These are phyloP conservation scores for Pseudozyma pruni DNA, from an alignment of 1,284 basidiomycete species.

Conservation along the genomic window DNA sequence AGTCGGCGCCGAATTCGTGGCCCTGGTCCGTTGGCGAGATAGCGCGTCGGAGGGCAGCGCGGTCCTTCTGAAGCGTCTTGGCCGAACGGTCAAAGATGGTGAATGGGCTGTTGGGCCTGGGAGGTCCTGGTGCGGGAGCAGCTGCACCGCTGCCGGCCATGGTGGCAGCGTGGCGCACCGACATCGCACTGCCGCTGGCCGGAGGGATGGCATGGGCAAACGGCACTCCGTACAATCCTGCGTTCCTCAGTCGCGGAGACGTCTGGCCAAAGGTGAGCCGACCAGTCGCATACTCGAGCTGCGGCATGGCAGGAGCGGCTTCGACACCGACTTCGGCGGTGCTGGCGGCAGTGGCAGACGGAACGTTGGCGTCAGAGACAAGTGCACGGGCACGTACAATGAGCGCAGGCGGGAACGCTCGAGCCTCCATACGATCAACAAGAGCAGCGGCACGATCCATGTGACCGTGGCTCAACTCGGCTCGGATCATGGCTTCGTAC, in stretches of 20 bases:
- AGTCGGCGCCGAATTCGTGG: conserved; percentile 31
- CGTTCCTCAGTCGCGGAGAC: conserved; percentile 15
- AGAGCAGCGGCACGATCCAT: conserved; percentile 78
- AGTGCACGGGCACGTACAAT: conserved; percentile 57
- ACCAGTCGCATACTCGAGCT: neutral
- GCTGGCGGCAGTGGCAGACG: neutral
- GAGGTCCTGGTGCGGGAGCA: conserved; percentile 54
- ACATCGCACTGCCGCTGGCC: conserved; percentile 1
- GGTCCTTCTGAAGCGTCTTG: conserved; percentile 85
- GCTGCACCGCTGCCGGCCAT: conserved; percentile 28
- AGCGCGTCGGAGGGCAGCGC: conserved; percentile 75
- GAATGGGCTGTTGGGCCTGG: conserved; percentile 60
- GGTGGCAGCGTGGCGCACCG: conserved; percentile 47
- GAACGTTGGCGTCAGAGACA: conserved; percentile 22
- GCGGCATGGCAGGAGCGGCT: neutral
- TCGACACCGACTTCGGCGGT: neutral
- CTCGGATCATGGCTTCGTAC: conserved; percentile 93
- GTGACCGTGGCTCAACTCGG: conserved; percentile 84
- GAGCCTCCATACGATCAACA: conserved; percentile 78
- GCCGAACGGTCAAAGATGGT: conserved; percentile 82
- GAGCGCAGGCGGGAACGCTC: conserved; percentile 71
- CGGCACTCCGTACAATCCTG: conserved; percentile 1
- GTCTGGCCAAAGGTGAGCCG: conserved; percentile 35
- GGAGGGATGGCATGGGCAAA: neutral
- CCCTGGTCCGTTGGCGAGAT: conserved; percentile 67